Percentiles rank a stretch among this genome's conserved stretches.
Conservation (phyloP, 495 filamentous ascomycete species). For the Geopyxis carbonaria region DNA sequence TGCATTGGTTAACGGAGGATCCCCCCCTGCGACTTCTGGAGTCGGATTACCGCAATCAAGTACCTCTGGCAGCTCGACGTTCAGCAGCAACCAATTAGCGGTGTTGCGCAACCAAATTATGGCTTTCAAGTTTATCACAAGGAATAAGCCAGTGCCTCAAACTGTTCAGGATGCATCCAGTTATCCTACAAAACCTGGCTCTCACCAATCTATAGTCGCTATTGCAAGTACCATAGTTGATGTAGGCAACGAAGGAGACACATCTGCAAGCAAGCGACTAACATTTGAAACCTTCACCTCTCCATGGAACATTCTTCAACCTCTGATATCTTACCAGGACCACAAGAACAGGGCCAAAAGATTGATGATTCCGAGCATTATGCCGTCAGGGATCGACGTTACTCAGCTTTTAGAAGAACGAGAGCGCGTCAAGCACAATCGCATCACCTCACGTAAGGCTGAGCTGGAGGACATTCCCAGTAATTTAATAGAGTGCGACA, state of each 20-base stretch:
- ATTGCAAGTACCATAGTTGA: slow-evolving; percentile 19
- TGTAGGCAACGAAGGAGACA: slow-evolving; percentile 40
- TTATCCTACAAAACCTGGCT: slow-evolving; percentile 25
- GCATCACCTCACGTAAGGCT: slow-evolving; percentile 61
- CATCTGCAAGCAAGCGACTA: slow-evolving; percentile 31
- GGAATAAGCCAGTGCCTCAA: slow-evolving; percentile 23
- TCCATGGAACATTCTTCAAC: slow-evolving; percentile 20
- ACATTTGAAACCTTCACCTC: slow-evolving; percentile 24
- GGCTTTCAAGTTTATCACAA: slow-evolving; percentile 26
- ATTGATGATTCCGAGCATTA: slow-evolving; percentile 63
- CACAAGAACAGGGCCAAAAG: slow-evolving; percentile 56
- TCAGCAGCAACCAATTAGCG: slow-evolving; percentile 22
- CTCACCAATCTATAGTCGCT: slow-evolving; percentile 15
- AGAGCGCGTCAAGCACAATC: slow-evolving; percentile 75
- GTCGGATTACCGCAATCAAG: neutral
- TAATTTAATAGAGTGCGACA: slow-evolving; percentile 71
- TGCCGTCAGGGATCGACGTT: slow-evolving; percentile 72
- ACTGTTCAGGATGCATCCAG: slow-evolving; percentile 23
- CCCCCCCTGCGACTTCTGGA: neutral
- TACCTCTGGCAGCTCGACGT: slow-evolving; percentile 15
- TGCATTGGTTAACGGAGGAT: neutral
- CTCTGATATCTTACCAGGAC: slow-evolving; percentile 54
- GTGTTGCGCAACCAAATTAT: slow-evolving; percentile 25
- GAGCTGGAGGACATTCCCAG: slow-evolving; percentile 68
- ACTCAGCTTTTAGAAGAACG: slow-evolving; percentile 68